Percentiles rank a stretch among this genome's conserved stretches.
These are phyloP conservation scores for Dalbergia cultrata DNA, from an alignment of 306 rosid genomes.

Conservation along the genomic window DNA sequence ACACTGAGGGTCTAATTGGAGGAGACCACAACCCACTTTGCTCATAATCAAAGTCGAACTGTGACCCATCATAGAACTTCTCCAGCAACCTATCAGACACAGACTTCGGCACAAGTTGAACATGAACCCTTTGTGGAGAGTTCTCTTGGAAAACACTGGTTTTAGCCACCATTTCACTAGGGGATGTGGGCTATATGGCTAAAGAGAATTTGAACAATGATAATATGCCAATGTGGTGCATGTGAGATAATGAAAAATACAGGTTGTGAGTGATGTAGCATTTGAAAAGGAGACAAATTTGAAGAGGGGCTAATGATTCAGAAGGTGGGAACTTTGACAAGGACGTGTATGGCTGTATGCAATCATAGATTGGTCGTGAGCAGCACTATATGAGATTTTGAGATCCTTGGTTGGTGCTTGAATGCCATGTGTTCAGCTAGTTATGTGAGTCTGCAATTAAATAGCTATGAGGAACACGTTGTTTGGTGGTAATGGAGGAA, in stretches of 20 bases:
- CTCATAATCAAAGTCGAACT: slow-evolving; percentile 74
- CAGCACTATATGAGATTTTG: slow-evolving; percentile 44
- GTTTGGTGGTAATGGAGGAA: slow-evolving; percentile 32
- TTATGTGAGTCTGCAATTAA: background rate
- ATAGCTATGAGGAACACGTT: background rate
- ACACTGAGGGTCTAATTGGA: slow-evolving; percentile 66
- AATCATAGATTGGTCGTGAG: slow-evolving; percentile 70
- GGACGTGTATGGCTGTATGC: slow-evolving; percentile 74
- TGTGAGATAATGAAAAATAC: slow-evolving; percentile 41
- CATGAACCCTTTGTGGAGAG: slow-evolving; percentile 52
- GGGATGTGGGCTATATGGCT: slow-evolving; percentile 33
- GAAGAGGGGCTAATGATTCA: slow-evolving; percentile 44
- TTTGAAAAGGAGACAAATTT: slow-evolving; percentile 45
- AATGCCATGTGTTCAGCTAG: slow-evolving; percentile 24
- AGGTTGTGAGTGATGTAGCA: slow-evolving; percentile 45
- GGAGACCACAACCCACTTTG: slow-evolving; percentile 95
- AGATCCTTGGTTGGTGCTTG: slow-evolving; percentile 43
- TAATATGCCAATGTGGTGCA: slow-evolving; percentile 27
- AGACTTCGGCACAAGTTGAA: slow-evolving; percentile 65
- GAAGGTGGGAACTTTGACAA: slow-evolving; percentile 55
- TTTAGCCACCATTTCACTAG: slow-evolving; percentile 39
- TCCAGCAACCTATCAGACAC: slow-evolving; percentile 68
- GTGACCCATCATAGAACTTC: slow-evolving; percentile 72
- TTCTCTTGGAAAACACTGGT: slow-evolving; percentile 36
- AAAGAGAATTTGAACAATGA: slow-evolving; percentile 24